Conservation (phyloP, 73 alveolate species). For the Tetrahymena thermophila region DNA sequence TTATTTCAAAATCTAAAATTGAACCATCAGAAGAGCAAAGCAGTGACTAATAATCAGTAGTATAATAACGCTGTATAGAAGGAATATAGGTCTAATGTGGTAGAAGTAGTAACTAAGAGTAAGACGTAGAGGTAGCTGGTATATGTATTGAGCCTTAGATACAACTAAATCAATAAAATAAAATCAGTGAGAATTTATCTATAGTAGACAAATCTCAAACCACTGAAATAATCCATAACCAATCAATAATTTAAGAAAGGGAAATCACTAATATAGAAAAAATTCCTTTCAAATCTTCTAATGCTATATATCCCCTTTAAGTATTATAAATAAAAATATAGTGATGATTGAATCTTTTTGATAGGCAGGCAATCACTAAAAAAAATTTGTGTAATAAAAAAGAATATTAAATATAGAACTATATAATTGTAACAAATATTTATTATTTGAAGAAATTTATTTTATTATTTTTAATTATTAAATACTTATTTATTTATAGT, state of each 20-base stretch:
- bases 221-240: not conserved
- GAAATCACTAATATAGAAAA: not conserved
- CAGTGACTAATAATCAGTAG: not conserved
- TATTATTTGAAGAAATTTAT: no score
- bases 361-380: no score
- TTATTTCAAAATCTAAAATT: not conserved
- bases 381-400: no score
- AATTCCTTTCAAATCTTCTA: not conserved
- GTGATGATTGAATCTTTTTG: not conserved
- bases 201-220: not conserved
- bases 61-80: not conserved
- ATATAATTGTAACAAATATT: not conserved
- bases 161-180: not conserved
- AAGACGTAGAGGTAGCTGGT: not conserved
- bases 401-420: not conserved
- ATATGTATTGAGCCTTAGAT: not conserved
- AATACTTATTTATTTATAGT: no score
- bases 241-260: not conserved
- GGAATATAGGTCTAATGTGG: not conserved
- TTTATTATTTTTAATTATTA: no score
- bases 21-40: not conserved
- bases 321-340: not conserved
- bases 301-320: not conserved
- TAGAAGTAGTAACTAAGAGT: not conserved
- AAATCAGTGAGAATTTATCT: not conserved